Evolutionary conservation across 345 rosid genomes (phyloP), one percentile per base, ranked within the genome.

Genomic region (Syzygium oleosum): DNA sequence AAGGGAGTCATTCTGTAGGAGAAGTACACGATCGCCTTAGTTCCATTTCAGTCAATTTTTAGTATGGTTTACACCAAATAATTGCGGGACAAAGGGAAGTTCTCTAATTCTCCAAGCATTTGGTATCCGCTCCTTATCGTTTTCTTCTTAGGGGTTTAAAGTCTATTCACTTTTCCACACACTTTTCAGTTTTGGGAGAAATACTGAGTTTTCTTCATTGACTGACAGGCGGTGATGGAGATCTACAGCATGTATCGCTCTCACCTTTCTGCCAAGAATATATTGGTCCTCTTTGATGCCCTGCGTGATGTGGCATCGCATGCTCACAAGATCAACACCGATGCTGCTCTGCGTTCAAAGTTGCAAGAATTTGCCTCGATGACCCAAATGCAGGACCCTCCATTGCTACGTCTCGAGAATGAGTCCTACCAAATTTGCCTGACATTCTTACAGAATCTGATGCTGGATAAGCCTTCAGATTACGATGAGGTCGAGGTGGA

Each of bases 341-440:
- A 94, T 88, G 38, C 90, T 22, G 73, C 58, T 31, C 89, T 98
- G 43, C 97, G 99, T 11, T 89, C 92, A 87, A 96, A 92, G 91
- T 93, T 98, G 63, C 98, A 91, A 91, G 99, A 96, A 88, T 92
- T 95, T 88, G 97, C 96, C 88, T 90, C 98, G 59, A 93, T 96
- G 93, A 96, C 97, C 55, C 99, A 98, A 88, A 97, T 98, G 99
- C 99, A 96, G 91, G 99, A 96, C 91, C 99, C 99, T 84, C 99
- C 99, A 8, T 88, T 98, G 4, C 90, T 98, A 29, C 99, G 99
- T 68, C 94, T 98, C 12, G 99, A 98, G 91, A 98, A 96, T 79
- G 99, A 98, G 91, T 98, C 99, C 41, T 98, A 92, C 88, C 99
- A 98, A 88, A 94, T 96, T 88, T 96, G 99, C 91, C 96, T 98